phyloP scores from a whole-genome alignment of 2,329 filamentous ascomycete species.

The Phymatotrichopsis omnivora region DNA sequence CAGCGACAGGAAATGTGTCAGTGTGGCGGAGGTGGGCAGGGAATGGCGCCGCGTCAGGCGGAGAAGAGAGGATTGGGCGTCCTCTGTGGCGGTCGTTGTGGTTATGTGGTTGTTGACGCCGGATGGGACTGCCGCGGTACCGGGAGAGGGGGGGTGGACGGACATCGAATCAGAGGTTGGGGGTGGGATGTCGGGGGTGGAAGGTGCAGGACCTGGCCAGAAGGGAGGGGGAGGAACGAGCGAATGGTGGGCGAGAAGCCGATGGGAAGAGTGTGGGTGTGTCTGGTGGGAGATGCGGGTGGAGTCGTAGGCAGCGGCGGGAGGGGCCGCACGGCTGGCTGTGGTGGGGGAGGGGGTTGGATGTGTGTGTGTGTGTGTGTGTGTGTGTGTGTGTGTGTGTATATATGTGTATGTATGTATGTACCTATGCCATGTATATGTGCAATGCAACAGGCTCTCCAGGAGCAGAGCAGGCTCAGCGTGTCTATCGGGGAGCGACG shows the following conservation, averaged over 20 bases:
- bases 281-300: background rate
- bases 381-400: background rate
- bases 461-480: too few species aligned
- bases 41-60: conserved; percentile 27
- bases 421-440: too few species aligned
- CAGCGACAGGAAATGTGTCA: conserved; percentile 24
- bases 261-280: conserved; percentile 1
- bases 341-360: conserved; percentile 1
- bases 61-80: conserved; percentile 25
- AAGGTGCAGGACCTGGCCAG: too few species aligned
- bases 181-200: too few species aligned
- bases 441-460: conserved; percentile 1
- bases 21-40: conserved; percentile 23
- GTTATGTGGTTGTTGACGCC: too few species aligned
- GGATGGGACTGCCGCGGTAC: conserved; percentile 20
- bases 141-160: conserved; percentile 20
- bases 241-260: conserved; percentile 1
- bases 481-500: too few species aligned
- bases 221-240: conserved; percentile 5
- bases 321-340: conserved; percentile 5
- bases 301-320: conserved; percentile 1
- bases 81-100: conserved; percentile 17
- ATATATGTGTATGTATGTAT: conserved; percentile 2
- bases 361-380: conserved; percentile 6
- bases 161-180: conserved; percentile 17